These are phyloP conservation scores for Penicillium ochrochloron DNA, from an alignment of 495 filamentous ascomycete genomes.

Conservation along the genomic window DNA sequence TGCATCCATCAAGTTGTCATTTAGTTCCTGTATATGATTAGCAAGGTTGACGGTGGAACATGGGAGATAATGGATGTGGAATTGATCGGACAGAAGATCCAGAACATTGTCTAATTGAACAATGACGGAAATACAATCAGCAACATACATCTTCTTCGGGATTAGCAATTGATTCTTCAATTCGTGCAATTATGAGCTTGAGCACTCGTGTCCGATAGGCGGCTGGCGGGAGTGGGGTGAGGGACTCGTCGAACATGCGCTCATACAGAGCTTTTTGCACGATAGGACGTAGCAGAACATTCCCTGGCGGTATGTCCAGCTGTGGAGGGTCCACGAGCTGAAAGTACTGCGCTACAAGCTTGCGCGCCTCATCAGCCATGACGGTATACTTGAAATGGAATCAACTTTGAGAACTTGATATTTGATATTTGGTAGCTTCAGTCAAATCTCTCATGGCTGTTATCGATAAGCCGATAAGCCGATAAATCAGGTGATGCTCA, in stretches of 20 bases:
- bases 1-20: conserved; percentile 68
- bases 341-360: conserved; percentile 62
- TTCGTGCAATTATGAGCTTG: conserved; percentile 66
- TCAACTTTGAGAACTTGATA: neutral
- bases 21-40: conserved; percentile 65
- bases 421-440: neutral
- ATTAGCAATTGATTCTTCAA: conserved; percentile 71
- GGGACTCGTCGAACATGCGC: conserved; percentile 62
- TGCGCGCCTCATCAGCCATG: conserved; percentile 30
- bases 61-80: conserved; percentile 5
- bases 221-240: conserved; percentile 61
- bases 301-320: conserved; percentile 58
- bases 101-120: neutral
- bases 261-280: conserved; percentile 67
- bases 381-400: neutral
- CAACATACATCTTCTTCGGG: conserved; percentile 79
- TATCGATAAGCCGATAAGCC: conserved; percentile 22
- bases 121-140: neutral
- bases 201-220: conserved; percentile 73
- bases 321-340: conserved; percentile 63
- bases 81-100: conserved; percentile 9
- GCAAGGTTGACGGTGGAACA: conserved; percentile 4
- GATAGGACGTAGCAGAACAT: conserved; percentile 53
- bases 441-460: neutral
- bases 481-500: neutral